phyloP scores from a whole-genome alignment of 768 basidiomycete genomes.

The Tricholoma sp. region DNA sequence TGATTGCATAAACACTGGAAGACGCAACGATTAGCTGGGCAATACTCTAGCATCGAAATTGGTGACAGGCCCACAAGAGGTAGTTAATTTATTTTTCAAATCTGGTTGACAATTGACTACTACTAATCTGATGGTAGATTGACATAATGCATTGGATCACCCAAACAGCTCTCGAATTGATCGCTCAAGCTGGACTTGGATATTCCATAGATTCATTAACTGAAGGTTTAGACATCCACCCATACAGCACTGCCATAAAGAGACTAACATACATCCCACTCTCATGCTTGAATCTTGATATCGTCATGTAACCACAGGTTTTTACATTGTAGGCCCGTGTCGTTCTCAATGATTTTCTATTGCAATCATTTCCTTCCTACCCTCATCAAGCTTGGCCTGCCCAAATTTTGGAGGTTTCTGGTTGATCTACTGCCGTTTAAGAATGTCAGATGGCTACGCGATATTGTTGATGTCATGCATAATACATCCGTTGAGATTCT shows the following conservation, averaged over 20 bases:
- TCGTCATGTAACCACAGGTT: not conserved
- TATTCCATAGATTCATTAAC: slow-evolving; percentile 14
- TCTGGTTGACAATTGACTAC: not conserved
- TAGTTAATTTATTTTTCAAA: not conserved
- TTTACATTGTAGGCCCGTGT: slow-evolving; percentile 7
- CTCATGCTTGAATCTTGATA: not conserved
- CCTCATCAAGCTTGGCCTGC: not conserved
- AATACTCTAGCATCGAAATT: not conserved
- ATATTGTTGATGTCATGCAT: slow-evolving; percentile 12
- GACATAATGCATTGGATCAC: slow-evolving; percentile 18
- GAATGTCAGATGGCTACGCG: slow-evolving; percentile 7
- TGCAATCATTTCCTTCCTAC: slow-evolving; percentile 4
- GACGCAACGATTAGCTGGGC: no score
- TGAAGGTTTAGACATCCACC: slow-evolving; percentile 10
- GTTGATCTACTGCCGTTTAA: slow-evolving; percentile 8
- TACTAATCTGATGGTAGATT: slow-evolving; percentile 4
- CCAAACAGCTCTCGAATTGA: slow-evolving; percentile 16
- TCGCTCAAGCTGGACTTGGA: slow-evolving; percentile 16
- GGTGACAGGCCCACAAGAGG: slow-evolving; percentile 9
- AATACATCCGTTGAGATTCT: slow-evolving; percentile 9
- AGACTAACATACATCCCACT: slow-evolving; percentile 1
- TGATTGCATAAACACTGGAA: no score
- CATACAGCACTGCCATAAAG: slow-evolving; percentile 11
- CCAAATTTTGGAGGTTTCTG: slow-evolving; percentile 5
- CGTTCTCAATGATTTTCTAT: not conserved